Base-by-base conservation (phyloP, 2,329 filamentous ascomycete genomes). In the Xylariaceae sp. region DNA sequence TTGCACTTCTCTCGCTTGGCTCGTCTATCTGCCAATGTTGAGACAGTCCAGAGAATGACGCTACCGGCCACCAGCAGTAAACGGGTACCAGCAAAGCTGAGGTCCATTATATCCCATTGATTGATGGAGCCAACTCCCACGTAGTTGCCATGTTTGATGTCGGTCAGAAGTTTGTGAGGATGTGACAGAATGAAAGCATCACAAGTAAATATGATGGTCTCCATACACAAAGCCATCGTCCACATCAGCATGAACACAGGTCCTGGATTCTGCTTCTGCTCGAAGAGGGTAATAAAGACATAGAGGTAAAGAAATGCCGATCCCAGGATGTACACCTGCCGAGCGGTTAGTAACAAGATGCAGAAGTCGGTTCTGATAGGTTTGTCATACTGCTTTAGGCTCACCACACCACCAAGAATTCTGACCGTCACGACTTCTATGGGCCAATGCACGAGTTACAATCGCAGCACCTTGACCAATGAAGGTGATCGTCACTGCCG, bases 301-400 rank as follows among this genome's bases (percentile, higher is more conserved):
- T 96, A 85, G 44, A 88, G 79, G 72, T 95, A 94, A 56, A 94
- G 83, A 75, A 95, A 96, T 58, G 90, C 87, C 40, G 89, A 86
- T 47, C 86, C 89, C 49, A 89, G 81, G 55, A 95, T 76, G 68
- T 95, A 95, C 64, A 95, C 86, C 90, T 96, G 62, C 49, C 11
- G n/a, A 43, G 31, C 14, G 31, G 45, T 57, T 43, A 57, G 50
- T 49, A 31, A 41, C 43, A 33, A 14, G 5, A 36, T n/a, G 19
- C n/a, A 11, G 17, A 6, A 17, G 27, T 32, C 42, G 31, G 19
- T 11, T 14, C 19, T 42, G 42, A 44, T 44, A 32, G 42, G 42
- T 42, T 30, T 30, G 7, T 51, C 59, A 62, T 60, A 67, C 65
- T 39, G 62, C 62, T 59, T 66, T 65, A 7, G 62, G 53, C 47